phyloP scores from a whole-genome alignment of 805 yeast genomes.

The Wickerhamomyces queroliae region DNA sequence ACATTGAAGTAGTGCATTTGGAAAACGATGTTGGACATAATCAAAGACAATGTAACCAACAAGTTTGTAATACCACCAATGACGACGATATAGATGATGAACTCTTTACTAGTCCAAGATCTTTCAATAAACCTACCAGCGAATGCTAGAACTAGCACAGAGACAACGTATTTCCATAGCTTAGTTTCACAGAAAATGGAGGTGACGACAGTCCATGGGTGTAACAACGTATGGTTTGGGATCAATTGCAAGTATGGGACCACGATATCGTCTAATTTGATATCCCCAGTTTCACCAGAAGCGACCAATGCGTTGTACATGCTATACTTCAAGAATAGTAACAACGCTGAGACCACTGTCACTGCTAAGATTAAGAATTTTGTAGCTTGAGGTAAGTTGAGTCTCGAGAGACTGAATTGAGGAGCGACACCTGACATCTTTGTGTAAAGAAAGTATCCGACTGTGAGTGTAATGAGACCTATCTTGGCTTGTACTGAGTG shows the following conservation, averaged over 20 bases:
- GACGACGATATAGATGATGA: conserved; percentile 39
- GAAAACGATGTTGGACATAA: conserved; percentile 18
- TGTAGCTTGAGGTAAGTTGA: conserved; percentile 41
- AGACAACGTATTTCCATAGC: conserved; percentile 38
- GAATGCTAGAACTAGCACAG: conserved; percentile 43
- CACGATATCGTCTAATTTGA: conserved; percentile 34
- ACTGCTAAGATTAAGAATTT: conserved; percentile 36
- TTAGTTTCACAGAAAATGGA: conserved; percentile 62
- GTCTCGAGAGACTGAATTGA: conserved; percentile 13
- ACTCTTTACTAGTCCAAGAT: conserved; percentile 55
- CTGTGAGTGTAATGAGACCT: conserved; percentile 19
- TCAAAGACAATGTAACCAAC: conserved; percentile 19
- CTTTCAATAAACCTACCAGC: conserved; percentile 63
- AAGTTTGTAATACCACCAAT: conserved; percentile 53
- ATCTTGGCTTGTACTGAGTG: conserved; percentile 6
- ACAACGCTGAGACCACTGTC: conserved; percentile 31
- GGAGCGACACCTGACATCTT: conserved; percentile 18
- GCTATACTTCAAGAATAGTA: conserved; percentile 36
- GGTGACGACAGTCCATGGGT: conserved; percentile 62
- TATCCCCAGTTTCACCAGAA: conserved; percentile 16
- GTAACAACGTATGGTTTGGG: conserved; percentile 45
- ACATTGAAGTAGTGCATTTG: conserved; percentile 28
- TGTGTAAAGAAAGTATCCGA: conserved; percentile 16
- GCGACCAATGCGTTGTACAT: conserved; percentile 22
- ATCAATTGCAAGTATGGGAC: conserved; percentile 61